phyloP scores from a whole-genome alignment of 768 basidiomycete species.

The Amanita inopinata region DNA sequence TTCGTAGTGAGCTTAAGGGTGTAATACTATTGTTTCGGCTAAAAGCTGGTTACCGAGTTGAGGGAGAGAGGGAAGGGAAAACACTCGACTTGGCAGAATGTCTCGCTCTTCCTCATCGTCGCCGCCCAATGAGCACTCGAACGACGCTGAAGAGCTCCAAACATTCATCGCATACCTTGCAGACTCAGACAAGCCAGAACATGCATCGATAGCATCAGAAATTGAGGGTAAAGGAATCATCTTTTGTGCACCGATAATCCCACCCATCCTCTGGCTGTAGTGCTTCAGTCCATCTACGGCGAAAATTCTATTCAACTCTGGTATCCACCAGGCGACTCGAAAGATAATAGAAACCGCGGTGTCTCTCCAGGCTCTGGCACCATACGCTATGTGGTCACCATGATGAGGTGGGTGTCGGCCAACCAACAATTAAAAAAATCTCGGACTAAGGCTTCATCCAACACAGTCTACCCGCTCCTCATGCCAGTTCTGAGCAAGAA shows the following conservation, averaged over 20 bases:
- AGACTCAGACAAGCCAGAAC: conserved; percentile 26
- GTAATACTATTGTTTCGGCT: background rate
- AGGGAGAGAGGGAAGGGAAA: background rate
- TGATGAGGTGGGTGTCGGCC: conserved; percentile 45
- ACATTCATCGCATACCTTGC: conserved; percentile 25
- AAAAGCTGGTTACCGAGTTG: background rate
- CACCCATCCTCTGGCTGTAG: conserved; percentile 22
- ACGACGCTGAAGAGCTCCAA: conserved; percentile 22
- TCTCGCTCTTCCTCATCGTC: background rate
- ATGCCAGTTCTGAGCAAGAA: too few relatives aligned
- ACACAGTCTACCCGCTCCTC: too few relatives aligned
- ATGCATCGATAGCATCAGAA: conserved; percentile 29
- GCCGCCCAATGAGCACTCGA: conserved; percentile 2
- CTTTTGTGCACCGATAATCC: conserved; percentile 3
- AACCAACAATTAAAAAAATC: too few relatives aligned
- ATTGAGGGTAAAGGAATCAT: conserved; percentile 29
- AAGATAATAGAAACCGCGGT: conserved; percentile 10
- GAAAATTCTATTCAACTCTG: conserved; percentile 55
- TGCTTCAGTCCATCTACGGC: conserved; percentile 79
- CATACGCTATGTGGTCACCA: conserved; percentile 54
- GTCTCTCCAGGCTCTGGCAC: conserved; percentile 20
- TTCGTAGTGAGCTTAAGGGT: background rate
- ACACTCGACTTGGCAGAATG: background rate
- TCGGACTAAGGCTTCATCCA: too few relatives aligned
- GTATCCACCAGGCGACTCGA: conserved; percentile 25